These are phyloP conservation scores for Brasenia schreberi DNA, from an alignment of 164 flowering plant species.

Conservation along the genomic window DNA sequence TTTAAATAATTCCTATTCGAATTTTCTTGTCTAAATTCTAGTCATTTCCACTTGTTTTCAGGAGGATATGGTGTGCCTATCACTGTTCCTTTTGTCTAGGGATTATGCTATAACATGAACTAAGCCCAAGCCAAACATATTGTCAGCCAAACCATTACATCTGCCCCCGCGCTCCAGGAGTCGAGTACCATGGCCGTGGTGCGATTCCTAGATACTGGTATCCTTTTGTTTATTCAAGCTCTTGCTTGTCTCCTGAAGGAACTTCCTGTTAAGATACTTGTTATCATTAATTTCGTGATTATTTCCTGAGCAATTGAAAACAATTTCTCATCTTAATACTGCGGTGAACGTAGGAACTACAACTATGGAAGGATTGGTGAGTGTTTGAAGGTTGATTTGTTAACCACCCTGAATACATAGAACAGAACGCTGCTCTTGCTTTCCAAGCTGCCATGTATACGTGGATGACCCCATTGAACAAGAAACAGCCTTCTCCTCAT, in stretches of 20 bases:
- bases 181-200: slow-evolving; percentile 83
- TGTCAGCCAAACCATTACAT: slow-evolving; percentile 44
- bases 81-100: slow-evolving; percentile 85
- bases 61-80: slow-evolving; percentile 89
- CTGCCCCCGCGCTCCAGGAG: slow-evolving; percentile 88
- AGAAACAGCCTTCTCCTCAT: slow-evolving; percentile 60
- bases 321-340: no score
- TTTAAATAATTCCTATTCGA: no score
- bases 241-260: neutral
- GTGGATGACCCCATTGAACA: slow-evolving; percentile 72
- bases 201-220: slow-evolving; percentile 90
- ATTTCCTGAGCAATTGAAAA: no score
- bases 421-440: slow-evolving; percentile 79
- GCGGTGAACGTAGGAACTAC: slow-evolving; percentile 38
- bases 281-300: no score
- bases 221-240: neutral
- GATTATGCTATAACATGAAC: slow-evolving; percentile 80
- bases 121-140: slow-evolving; percentile 72
- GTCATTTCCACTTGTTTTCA: slow-evolving; percentile 6
- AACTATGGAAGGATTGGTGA: slow-evolving; percentile 64
- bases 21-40: no score
- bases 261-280: no score
- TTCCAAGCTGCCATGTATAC: slow-evolving; percentile 67
- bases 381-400: slow-evolving; percentile 44
- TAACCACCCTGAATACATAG: slow-evolving; percentile 76